Evolutionary conservation across 257 asterid species (phyloP).

Genomic region (Solanum clarkiae): DNA sequence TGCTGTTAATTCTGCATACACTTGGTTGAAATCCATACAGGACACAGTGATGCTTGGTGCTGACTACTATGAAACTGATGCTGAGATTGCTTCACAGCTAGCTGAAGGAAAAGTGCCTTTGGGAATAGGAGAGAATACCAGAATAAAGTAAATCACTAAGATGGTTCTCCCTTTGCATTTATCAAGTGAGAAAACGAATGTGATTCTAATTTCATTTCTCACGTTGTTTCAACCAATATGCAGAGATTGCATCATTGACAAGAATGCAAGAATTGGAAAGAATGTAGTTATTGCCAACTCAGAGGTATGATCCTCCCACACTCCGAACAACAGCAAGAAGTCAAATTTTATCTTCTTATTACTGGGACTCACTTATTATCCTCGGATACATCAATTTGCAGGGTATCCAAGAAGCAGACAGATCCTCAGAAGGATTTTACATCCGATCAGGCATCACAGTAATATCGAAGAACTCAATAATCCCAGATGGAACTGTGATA

Average conservation of each 20-base stretch:
- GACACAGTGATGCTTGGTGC: conserved; percentile 98
- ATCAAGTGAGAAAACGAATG: not conserved
- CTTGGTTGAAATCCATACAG: conserved; percentile 17
- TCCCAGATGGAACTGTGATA: conserved; percentile 76
- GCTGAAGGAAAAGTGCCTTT: conserved; percentile 80
- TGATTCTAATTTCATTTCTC: not conserved
- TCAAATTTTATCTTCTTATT: not conserved
- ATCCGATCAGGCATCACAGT: conserved; percentile 82
- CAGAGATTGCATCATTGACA: conserved; percentile 93
- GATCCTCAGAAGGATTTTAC: conserved; percentile 85
- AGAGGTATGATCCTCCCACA: conserved; percentile 41
- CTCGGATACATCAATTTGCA: conserved; percentile 23
- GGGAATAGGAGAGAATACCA: conserved; percentile 91
- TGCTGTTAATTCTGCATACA: not conserved
- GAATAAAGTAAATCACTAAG: conserved; percentile 47
- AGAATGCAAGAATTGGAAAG: conserved; percentile 87
- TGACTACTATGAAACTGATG: conserved; percentile 81
- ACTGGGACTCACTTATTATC: not conserved
- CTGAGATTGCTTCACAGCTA: conserved; percentile 49
- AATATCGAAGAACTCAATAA: conserved; percentile 53
- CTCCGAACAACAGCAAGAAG: not conserved
- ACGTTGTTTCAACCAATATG: not conserved
- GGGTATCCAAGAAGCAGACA: conserved; percentile 96
- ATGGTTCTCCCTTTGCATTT: not conserved
- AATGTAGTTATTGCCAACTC: conserved; percentile 72